A percentile compares a stretch with the other conserved stretches of the same genome.
Evolutionary conservation across 257 asterid genomes (phyloP).

Genomic region (Eustoma russellianum): DNA sequence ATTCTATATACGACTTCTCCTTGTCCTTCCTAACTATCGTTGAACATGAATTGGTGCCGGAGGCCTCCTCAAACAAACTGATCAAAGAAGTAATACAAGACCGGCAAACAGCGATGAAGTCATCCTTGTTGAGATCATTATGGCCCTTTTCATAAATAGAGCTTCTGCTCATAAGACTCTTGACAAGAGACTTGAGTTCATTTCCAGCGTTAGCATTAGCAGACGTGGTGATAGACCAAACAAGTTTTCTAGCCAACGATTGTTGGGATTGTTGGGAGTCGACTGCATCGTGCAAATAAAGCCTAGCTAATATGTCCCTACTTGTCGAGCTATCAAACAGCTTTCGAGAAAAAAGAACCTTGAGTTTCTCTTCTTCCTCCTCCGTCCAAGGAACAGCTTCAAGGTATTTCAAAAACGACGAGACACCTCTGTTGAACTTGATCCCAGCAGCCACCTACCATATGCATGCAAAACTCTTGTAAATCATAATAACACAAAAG

Average conservation of each 20-base stretch:
- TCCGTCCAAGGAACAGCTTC: slow-evolving; percentile 97
- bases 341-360: slow-evolving; percentile 37
- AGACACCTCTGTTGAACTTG: slow-evolving; percentile 56
- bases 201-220: slow-evolving; percentile 56
- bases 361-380: slow-evolving; percentile 90
- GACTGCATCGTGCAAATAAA: slow-evolving; percentile 25
- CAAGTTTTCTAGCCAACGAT: slow-evolving; percentile 53
- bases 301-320: slow-evolving; percentile 57
- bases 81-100: slow-evolving; percentile 52
- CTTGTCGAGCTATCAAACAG: slow-evolving; percentile 38
- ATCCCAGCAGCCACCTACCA: slow-evolving; percentile 64
- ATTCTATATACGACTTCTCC: slow-evolving; percentile 55
- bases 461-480: slow-evolving; percentile 1
- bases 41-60: slow-evolving; percentile 16
- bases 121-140: slow-evolving; percentile 50
- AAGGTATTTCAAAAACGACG: slow-evolving; percentile 64
- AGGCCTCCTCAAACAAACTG: slow-evolving; percentile 63
- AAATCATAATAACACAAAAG: too few species aligned
- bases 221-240: slow-evolving; percentile 54
- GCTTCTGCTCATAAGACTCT: slow-evolving; percentile 64
- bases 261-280: slow-evolving; percentile 31
- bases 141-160: slow-evolving; percentile 47
- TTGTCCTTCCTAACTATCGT: slow-evolving; percentile 24
- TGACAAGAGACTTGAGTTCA: slow-evolving; percentile 71
- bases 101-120: slow-evolving; percentile 41